Conservation (phyloP, 2,329 filamentous ascomycete genomes). For the Emergomyces pasteurianus region DNA sequence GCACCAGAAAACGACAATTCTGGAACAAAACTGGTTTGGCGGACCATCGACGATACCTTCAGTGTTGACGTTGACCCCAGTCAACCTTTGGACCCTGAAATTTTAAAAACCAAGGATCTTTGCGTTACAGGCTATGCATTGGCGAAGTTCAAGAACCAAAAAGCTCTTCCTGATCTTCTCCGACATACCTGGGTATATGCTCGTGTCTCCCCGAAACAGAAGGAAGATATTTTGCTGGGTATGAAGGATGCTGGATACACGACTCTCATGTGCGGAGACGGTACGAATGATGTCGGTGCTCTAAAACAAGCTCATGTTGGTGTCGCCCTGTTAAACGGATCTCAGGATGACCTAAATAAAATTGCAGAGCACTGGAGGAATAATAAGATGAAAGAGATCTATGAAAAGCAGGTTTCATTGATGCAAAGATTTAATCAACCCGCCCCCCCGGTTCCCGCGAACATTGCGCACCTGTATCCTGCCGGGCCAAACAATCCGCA, state of each 20-base stretch:
- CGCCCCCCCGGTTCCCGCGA: conserved; percentile 74
- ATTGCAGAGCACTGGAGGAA: conserved; percentile 90
- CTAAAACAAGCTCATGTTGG: conserved; percentile 97
- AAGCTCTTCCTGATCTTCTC: conserved; percentile 63
- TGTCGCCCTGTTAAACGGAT: conserved; percentile 90
- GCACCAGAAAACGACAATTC: conserved; percentile 80
- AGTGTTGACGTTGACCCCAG: conserved; percentile 76
- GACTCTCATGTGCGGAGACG: conserved; percentile 96
- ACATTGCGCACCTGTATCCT: conserved; percentile 90
- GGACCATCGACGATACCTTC: conserved; percentile 81
- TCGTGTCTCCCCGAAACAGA: conserved; percentile 95
- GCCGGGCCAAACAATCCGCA: conserved; percentile 87
- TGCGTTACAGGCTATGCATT: conserved; percentile 94
- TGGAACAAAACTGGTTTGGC: conserved; percentile 78
- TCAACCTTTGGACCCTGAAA: conserved; percentile 65
- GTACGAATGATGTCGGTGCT: conserved; percentile 94
- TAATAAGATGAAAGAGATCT: conserved; percentile 96
- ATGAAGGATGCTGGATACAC: conserved; percentile 96
- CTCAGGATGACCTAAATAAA: conserved; percentile 75
- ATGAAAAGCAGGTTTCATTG: conserved; percentile 85
- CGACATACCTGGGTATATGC: conserved; percentile 96
- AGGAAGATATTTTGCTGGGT: conserved; percentile 94
- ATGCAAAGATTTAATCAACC: conserved; percentile 96
- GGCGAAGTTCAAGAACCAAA: conserved; percentile 72
- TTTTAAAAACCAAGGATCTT: conserved; percentile 76